Evolutionary conservation across 306 rosid species (phyloP), one percentile per base, ranked within the genome.

Genomic region (Cucumis cinereus): DNA sequence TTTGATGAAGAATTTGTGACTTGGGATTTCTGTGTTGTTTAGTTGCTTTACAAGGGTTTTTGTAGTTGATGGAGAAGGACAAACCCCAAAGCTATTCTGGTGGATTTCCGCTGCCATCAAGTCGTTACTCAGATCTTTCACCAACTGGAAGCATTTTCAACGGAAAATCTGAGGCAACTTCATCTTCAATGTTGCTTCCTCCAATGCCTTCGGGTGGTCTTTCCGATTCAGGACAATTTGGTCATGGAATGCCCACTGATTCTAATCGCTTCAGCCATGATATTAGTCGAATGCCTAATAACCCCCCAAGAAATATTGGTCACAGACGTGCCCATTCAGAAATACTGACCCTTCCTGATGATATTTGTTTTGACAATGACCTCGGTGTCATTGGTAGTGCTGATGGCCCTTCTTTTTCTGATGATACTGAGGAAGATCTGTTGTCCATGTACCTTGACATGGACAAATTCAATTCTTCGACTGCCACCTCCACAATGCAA

Each of bases 281-380:
- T 84, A 87, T 93, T 79, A 93, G 93, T 85, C 75, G 87, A 82
- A 93, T 93, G 98, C 90, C 94, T 30, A 97, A 91, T 80, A 90
- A 87, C 80, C 98, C 98, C 0, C 96, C 88, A 5, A 82, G 92
- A 75, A 91, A 90, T 73, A 53, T 86, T 82, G 98, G 98, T 54
- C 98, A 93, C 73, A 87, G 98, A 58, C 96, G 98, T 64, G 98
- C 97, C 53, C 98, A 93, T 84, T 93, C 97, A 0, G 98, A 93
- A 82, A 93, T 93, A 63, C 85, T 93, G 52, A 91, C 96, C 6
- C 83, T 91, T 53, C 97, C 98, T 0, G 98, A 91, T 88, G 98
- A 93, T 87, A 90, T 93, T 77, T 89, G 98, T 81, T 93, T 93
- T 7, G 97, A 90, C 61, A 90, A 96, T 81, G 98, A 91, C 70